A percentile compares a stretch with the other conserved stretches of the same genome.
phyloP scores from a whole-genome alignment of 371 early-diverging fungal species.

The Haplosporangium sp. region DNA sequence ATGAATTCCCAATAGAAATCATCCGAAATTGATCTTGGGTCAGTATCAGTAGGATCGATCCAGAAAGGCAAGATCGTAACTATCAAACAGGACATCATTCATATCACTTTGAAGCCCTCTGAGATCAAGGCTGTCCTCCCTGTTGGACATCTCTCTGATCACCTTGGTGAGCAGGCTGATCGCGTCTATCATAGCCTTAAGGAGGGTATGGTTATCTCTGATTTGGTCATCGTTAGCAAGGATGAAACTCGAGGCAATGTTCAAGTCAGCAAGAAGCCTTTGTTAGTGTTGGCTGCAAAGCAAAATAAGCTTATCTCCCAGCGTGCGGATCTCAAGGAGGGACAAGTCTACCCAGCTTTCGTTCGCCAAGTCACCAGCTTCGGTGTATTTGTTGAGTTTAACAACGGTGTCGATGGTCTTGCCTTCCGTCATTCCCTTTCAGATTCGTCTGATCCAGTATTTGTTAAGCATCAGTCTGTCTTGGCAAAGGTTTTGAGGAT shows the following conservation, averaged over 20 bases:
- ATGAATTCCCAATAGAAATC: slow-evolving; percentile 32
- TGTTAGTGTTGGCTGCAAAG: slow-evolving; percentile 66
- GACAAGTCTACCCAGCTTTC: slow-evolving; percentile 69
- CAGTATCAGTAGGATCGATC: slow-evolving; percentile 59
- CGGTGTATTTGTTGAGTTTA: slow-evolving; percentile 71
- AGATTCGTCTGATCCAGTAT: slow-evolving; percentile 67
- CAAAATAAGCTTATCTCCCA: slow-evolving; percentile 51
- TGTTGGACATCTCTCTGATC: slow-evolving; percentile 75
- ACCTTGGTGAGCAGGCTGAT: slow-evolving; percentile 60
- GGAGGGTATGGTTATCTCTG: slow-evolving; percentile 60
- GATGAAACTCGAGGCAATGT: slow-evolving; percentile 59
- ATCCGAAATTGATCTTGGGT: slow-evolving; percentile 51
- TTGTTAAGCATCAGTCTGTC: slow-evolving; percentile 74
- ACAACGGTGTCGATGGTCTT: slow-evolving; percentile 63
- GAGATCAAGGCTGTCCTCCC: slow-evolving; percentile 64
- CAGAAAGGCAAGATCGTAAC: slow-evolving; percentile 66
- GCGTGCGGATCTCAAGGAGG: slow-evolving; percentile 54
- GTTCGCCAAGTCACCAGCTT: slow-evolving; percentile 66
- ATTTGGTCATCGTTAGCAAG: slow-evolving; percentile 67
- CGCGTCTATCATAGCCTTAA: slow-evolving; percentile 58
- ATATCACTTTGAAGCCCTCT: slow-evolving; percentile 66
- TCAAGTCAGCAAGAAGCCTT: slow-evolving; percentile 69
- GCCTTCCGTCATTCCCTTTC: slow-evolving; percentile 60
- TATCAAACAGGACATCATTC: slow-evolving; percentile 59
- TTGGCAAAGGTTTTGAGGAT: slow-evolving; percentile 64